These are phyloP conservation scores for Komagataella pastoris DNA, from an alignment of 805 yeast species.

Conservation along the genomic window DNA sequence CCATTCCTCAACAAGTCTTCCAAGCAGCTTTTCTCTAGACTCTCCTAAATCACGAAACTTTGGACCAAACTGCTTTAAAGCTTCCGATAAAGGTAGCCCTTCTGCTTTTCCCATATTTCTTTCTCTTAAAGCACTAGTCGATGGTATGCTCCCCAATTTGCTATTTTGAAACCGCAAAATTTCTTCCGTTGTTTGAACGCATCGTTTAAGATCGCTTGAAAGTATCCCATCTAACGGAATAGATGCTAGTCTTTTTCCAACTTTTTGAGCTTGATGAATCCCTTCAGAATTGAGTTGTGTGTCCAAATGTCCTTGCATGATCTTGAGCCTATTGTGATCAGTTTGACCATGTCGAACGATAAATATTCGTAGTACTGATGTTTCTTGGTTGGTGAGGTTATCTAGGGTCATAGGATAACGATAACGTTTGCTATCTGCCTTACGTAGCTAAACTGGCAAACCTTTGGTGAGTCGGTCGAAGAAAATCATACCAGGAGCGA, in stretches of 20 bases:
- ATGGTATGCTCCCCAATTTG: constrained; percentile 12
- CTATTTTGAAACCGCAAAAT: constrained; percentile 18
- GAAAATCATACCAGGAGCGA: not conserved
- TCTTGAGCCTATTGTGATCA: constrained; percentile 51
- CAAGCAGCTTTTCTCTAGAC: constrained; percentile 26
- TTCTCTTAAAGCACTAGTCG: constrained; percentile 45
- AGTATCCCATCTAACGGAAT: constrained; percentile 31
- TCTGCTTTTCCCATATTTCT: constrained; percentile 69
- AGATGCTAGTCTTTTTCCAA: constrained; percentile 31
- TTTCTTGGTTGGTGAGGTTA: constrained; percentile 8
- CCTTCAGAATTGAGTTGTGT: constrained; percentile 54
- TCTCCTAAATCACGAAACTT: constrained; percentile 61
- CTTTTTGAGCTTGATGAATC: constrained; percentile 37
- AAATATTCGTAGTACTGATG: constrained; percentile 23
- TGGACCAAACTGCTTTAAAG: constrained; percentile 41
- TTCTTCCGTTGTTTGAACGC: constrained; percentile 41
- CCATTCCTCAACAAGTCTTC: constrained; percentile 36
- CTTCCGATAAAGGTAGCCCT: constrained; percentile 61
- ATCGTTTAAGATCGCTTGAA: constrained; percentile 43
- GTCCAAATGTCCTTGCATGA: constrained; percentile 70
- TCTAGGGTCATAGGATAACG: not conserved
- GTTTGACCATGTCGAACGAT: constrained; percentile 82
- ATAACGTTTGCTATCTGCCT: not conserved
- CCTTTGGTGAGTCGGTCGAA: not conserved
- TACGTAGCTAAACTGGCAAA: not conserved